These are phyloP conservation scores for Leptodermis oblonga DNA, from an alignment of 257 asterid species.

Conservation along the genomic window DNA sequence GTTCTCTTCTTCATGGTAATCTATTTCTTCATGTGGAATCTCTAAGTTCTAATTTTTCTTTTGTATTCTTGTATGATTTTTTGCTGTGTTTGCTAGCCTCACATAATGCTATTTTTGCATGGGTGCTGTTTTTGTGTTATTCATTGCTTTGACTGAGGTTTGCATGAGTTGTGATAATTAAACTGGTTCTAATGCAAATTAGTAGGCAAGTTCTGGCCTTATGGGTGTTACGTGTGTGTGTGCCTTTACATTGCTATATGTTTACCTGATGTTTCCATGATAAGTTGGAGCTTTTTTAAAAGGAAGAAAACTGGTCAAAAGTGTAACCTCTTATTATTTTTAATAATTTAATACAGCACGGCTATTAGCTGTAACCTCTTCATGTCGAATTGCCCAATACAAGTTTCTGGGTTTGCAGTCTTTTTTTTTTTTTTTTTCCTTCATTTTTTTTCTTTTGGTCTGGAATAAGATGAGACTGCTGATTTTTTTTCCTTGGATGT, in stretches of 20 bases:
- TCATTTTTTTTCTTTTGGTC: too few species aligned
- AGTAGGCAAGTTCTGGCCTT: neutral
- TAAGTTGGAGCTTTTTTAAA: neutral
- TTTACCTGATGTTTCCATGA: neutral
- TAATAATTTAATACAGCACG: too few species aligned
- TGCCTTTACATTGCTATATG: neutral
- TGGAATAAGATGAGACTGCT: slow-evolving; percentile 8
- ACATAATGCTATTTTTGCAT: neutral
- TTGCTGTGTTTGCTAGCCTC: neutral
- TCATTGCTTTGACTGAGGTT: neutral
- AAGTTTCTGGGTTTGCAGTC: neutral
- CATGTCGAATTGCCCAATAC: neutral
- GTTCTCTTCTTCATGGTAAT: slow-evolving; percentile 55
- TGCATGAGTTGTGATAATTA: neutral
- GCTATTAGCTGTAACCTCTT: neutral
- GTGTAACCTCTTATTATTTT: too few species aligned
- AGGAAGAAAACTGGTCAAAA: neutral
- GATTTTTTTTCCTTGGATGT: neutral
- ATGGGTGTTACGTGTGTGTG: neutral
- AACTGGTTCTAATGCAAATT: neutral
- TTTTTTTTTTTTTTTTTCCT: neutral
- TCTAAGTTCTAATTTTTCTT: neutral
- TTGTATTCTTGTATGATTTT: neutral
- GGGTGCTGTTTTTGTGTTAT: neutral
- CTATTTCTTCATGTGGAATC: slow-evolving; percentile 7